These are phyloP conservation scores for Fusarium pseudoanthophilum DNA, from an alignment of 2,329 filamentous ascomycete genomes.

Conservation along the genomic window DNA sequence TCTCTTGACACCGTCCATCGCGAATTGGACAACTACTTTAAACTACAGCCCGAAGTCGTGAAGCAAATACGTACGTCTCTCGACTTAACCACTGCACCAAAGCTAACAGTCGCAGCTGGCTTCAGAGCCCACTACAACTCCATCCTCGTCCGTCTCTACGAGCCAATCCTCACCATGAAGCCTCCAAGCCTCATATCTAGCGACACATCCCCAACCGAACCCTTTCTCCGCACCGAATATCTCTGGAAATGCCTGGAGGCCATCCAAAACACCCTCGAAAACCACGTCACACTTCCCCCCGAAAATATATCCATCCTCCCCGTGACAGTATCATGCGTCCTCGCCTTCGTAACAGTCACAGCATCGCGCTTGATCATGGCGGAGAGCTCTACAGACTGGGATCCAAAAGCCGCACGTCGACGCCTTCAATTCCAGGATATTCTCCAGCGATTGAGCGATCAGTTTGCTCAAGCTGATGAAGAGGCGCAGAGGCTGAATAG, in stretches of 20 bases:
- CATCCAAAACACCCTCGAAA: conserved; percentile 42
- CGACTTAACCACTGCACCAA: fast-evolving
- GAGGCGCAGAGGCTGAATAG: conserved; percentile 39
- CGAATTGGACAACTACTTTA: conserved; percentile 48
- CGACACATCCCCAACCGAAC: conserved; percentile 27
- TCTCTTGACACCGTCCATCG: conserved; percentile 47
- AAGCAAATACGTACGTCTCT: conserved; percentile 33
- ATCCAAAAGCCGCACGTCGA: conserved; percentile 46
- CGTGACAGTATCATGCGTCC: conserved; percentile 43
- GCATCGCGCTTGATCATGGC: conserved; percentile 50
- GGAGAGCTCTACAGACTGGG: conserved; percentile 52
- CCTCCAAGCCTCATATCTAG: conserved; percentile 21
- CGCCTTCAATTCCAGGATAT: conserved; percentile 49
- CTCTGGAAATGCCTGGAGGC: conserved; percentile 53
- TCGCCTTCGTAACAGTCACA: conserved; percentile 52
- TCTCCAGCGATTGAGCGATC: conserved; percentile 44
- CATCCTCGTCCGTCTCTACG: conserved; percentile 51
- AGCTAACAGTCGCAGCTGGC: conserved; percentile 40
- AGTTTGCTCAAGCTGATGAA: conserved; percentile 47
- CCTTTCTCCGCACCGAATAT: conserved; percentile 47
- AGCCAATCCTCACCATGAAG: conserved; percentile 50
- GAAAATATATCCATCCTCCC: conserved; percentile 46
- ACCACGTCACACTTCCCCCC: conserved; percentile 42
- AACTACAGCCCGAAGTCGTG: conserved; percentile 35
- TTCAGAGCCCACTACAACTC: conserved; percentile 50